Evolutionary conservation across 306 rosid species (phyloP).

Genomic region (Sesbania bispinosa): DNA sequence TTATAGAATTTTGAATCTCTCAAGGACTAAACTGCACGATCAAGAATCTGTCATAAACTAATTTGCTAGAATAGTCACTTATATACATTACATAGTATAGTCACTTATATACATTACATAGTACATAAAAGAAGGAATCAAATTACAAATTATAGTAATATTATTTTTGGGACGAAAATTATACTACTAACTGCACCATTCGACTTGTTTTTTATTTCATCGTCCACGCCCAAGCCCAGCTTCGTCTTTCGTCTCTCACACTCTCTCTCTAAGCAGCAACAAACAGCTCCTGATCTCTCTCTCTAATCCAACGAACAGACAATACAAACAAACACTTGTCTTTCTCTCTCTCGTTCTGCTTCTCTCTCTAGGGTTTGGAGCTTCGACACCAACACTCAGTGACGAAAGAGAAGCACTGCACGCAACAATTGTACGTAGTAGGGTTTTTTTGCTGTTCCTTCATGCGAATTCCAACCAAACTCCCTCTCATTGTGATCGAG

Average conservation of each 20-base stretch:
- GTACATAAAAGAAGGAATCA: too few species aligned
- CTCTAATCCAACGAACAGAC: slow-evolving; percentile 9
- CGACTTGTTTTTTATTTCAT: too few species aligned
- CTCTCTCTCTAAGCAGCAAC: slow-evolving; percentile 15
- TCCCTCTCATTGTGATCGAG: slow-evolving; percentile 21
- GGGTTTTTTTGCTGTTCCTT: slow-evolving; percentile 28
- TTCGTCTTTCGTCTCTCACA: slow-evolving; percentile 4
- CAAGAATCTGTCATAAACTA: too few species aligned
- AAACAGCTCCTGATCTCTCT: not conserved
- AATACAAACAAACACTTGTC: not conserved
- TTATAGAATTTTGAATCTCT: too few species aligned
- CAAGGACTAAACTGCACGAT: too few species aligned
- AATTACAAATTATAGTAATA: too few species aligned
- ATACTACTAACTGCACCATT: too few species aligned
- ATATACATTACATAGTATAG: too few species aligned
- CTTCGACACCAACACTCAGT: slow-evolving; percentile 27
- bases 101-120: too few species aligned
- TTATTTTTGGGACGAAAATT: too few species aligned
- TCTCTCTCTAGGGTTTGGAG: slow-evolving; percentile 55
- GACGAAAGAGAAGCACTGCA: slow-evolving; percentile 1
- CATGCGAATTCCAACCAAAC: not conserved
- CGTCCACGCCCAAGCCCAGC: not conserved
- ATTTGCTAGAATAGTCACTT: too few species aligned
- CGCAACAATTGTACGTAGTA: slow-evolving; percentile 14
- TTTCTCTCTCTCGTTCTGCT: not conserved